Conservation (phyloP, 768 basidiomycete species). For the Serendipita sp. region DNA sequence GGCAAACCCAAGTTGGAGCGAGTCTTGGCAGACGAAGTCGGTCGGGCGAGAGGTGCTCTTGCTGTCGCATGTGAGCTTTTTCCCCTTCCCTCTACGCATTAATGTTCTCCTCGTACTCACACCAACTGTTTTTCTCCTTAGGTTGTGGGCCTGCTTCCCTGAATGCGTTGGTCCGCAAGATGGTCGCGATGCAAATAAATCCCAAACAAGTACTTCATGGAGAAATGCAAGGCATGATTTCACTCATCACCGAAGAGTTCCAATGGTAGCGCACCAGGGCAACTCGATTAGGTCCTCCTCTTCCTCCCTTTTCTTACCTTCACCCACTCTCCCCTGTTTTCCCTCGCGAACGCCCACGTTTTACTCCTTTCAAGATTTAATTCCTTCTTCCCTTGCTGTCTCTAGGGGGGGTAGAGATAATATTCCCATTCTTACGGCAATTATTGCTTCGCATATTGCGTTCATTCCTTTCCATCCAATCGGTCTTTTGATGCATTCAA, state of each 20-base stretch:
- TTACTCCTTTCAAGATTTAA: too few relatives aligned
- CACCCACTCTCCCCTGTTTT: too few relatives aligned
- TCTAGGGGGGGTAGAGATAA: too few relatives aligned
- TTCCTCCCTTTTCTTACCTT: neutral
- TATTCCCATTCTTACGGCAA: too few relatives aligned
- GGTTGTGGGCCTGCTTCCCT: constrained; percentile 62
- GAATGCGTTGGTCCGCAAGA: constrained; percentile 51
- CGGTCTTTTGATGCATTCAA: too few relatives aligned
- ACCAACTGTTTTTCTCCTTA: constrained; percentile 16
- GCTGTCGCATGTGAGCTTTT: constrained; percentile 51
- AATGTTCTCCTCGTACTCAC: neutral
- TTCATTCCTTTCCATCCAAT: too few relatives aligned
- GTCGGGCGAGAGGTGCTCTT: constrained; percentile 35
- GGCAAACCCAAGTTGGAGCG: constrained; percentile 52
- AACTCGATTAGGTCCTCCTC: neutral
- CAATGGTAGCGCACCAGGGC: constrained; percentile 27
- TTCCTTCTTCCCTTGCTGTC: too few relatives aligned
- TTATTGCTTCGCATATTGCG: too few relatives aligned
- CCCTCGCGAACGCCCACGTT: too few relatives aligned
- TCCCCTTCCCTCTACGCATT: neutral
- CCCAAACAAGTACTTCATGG: constrained; percentile 36
- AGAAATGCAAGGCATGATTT: constrained; percentile 42
- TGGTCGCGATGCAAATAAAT: constrained; percentile 44
- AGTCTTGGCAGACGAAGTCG: constrained; percentile 51
- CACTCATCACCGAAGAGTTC: constrained; percentile 54